Evolutionary conservation across 2,329 filamentous ascomycete species (phyloP).

Genomic region (Diaporthe vaccinii): DNA sequence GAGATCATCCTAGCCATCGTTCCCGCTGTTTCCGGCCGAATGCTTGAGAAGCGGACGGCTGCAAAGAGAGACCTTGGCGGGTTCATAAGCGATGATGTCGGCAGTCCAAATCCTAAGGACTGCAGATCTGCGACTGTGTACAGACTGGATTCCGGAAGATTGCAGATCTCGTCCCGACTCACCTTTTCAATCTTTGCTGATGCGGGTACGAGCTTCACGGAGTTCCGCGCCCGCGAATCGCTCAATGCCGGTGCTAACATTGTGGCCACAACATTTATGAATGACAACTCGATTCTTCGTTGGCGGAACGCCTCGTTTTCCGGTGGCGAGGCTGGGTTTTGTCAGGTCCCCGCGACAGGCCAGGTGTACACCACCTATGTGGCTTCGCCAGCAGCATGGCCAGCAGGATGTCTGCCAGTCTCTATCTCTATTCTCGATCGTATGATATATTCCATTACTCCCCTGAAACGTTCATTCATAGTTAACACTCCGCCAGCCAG

Average conservation of each 20-base stretch:
- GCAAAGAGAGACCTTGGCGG: not conserved
- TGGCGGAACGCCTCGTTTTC: not conserved
- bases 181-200: slow-evolving; percentile 3
- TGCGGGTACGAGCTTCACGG: not conserved
- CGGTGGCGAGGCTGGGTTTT: slow-evolving; percentile 9
- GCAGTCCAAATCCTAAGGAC: not conserved
- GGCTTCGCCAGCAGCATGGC: not conserved
- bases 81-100: not conserved
- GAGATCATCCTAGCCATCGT: not conserved
- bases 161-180: not conserved
- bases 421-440: not conserved
- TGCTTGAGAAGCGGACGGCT: not conserved
- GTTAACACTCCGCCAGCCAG: not conserved
- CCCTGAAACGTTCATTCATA: not conserved
- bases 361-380: slow-evolving; percentile 14
- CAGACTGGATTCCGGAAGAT: not conserved
- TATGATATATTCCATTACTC: not conserved
- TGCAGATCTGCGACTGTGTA: slow-evolving; percentile 1
- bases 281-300: not conserved
- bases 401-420: not conserved
- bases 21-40: not conserved
- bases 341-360: not conserved
- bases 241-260: not conserved
- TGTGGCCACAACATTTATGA: not conserved
- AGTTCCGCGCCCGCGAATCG: not conserved